These are phyloP conservation scores for Thielaviopsis ethacetica DNA, from an alignment of 2,329 filamentous ascomycete species.

Conservation along the genomic window DNA sequence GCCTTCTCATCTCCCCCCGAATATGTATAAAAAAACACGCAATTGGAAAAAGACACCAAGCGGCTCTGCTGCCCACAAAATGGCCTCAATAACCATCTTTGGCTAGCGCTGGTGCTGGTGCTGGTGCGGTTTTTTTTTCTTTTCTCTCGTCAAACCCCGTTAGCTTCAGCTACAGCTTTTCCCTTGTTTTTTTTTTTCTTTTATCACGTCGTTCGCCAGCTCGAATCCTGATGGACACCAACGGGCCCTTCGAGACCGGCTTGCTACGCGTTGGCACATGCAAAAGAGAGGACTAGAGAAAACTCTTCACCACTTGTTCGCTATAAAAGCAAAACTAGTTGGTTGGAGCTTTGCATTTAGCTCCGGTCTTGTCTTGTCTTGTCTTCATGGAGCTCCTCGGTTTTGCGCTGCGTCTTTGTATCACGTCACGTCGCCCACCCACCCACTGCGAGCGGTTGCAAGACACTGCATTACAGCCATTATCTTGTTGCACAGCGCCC, in stretches of 20 bases:
- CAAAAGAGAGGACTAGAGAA: background rate
- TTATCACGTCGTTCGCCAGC: background rate
- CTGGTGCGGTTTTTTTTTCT: background rate
- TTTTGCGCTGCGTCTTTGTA: background rate
- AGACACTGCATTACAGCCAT: background rate
- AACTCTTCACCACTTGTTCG: background rate
- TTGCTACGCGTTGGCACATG: background rate
- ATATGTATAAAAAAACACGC: background rate
- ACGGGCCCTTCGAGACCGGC: background rate
- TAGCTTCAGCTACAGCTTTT: background rate
- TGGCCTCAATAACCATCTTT: background rate
- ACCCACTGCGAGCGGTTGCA: background rate
- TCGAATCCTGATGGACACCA: background rate
- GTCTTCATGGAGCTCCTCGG: no score
- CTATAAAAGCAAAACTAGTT: background rate
- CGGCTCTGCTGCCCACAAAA: background rate
- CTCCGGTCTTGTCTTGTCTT: no score
- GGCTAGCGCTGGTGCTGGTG: background rate
- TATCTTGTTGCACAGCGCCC: background rate
- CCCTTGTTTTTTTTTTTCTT: no score
- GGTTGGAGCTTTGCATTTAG: background rate
- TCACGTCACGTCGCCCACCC: no score
- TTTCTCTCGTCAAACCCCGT: background rate
- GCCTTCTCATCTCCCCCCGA: background rate
- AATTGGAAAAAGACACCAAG: background rate